Base-by-base conservation (phyloP, 306 rosid species). In the Sicyos baderoa region DNA sequence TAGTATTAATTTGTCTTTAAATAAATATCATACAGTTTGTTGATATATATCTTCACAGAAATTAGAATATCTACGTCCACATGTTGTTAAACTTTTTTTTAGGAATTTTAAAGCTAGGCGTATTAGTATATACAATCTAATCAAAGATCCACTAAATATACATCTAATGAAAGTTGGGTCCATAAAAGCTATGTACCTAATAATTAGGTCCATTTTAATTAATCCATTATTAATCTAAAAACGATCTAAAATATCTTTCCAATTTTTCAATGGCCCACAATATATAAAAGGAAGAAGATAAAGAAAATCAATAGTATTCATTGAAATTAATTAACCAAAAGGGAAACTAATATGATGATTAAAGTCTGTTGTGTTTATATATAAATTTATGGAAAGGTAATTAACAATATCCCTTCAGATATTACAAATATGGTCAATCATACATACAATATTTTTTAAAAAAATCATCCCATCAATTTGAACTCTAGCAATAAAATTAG, bases 181-280 rank as follows among this genome's bases (percentile, higher is more conserved):
- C 74, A 29, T 14, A n/a, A 70, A 53, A 70, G 62, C 63, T 63
- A 70, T 21, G 63, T 53, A 63, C 40, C 63, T 10, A 70, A 54
- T 54, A 40, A 70, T 70, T 32, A 70, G 32, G 52, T 15, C 63
- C 64, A 70, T 70, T 29, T 52, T 54, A 29, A 53, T 32, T 51
- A 52, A 64, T 40, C 25, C 22, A 40, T 62, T 35, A 62, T 17
- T n/a, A 11, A 66, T 65, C 53, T 65, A 21, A 65, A 64, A 64
- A 21, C 11, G 32, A 44, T 45, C 57, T 15, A 67, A 14, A 37
- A 67, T 25, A 12, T 48, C 23, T 47, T 67, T 67, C 45, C 40
- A 44, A 66, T 67, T 45, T 48, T 67, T 4, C 57, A 42, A 49
- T 67, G 57, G 16, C 72, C 72, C 72, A 67, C 72, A 49, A 67